Conservation (phyloP, 2,329 filamentous ascomycete species). For the Phialocephala subalpina region DNA sequence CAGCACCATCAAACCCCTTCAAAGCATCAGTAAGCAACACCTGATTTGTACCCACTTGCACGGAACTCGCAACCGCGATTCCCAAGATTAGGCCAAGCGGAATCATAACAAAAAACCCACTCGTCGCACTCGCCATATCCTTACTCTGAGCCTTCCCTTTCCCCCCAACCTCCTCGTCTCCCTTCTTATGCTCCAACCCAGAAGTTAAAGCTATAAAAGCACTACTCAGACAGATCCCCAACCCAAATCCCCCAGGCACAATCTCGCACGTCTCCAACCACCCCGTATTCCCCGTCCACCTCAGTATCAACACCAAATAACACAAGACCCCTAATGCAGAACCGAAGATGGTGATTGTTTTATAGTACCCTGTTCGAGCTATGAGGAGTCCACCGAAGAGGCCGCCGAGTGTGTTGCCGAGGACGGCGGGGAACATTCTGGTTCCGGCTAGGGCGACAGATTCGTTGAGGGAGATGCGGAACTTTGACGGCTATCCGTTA, state of each 20-base stretch:
- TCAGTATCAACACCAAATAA: neutral
- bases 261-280: conserved; percentile 3
- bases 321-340: neutral
- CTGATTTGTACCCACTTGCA: neutral
- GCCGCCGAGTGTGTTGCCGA: neutral
- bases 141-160: too few species aligned
- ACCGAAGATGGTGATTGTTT: neutral
- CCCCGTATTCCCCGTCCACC: neutral
- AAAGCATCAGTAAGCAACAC: neutral
- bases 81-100: neutral
- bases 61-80: neutral
- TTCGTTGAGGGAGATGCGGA: conserved; percentile 10
- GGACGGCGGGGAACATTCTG: neutral
- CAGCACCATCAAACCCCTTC: conserved; percentile 5
- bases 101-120: conserved; percentile 8
- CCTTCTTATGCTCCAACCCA: neutral
- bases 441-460: conserved; percentile 4
- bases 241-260: neutral
- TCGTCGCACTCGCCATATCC: neutral
- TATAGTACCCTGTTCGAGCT: neutral
- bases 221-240: conserved; percentile 9
- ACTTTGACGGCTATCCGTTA: neutral
- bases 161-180: neutral
- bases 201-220: neutral
- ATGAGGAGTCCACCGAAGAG: conserved; percentile 1